These are phyloP conservation scores for Wallacemonas sp. DNA, from an alignment of 208 protist species.

Conservation along the genomic window DNA sequence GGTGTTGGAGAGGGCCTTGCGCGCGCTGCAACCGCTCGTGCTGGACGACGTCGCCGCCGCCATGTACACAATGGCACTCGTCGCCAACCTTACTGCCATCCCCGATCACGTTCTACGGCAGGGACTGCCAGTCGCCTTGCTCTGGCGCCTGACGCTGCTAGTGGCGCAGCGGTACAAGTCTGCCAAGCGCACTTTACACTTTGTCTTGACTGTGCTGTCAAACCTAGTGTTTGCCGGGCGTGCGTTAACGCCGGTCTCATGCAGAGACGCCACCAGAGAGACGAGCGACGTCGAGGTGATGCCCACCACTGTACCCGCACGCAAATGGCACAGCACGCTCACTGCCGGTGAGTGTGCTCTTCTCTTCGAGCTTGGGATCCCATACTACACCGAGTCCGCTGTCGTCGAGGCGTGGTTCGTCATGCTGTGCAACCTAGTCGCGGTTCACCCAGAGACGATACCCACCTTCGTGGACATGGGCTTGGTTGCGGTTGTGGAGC, in stretches of 20 bases:
- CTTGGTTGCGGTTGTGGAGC: conserved; percentile 39
- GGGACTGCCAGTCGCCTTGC: neutral
- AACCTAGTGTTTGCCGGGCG: conserved; percentile 21
- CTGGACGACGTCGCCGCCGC: conserved; percentile 17
- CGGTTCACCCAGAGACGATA: conserved; percentile 21
- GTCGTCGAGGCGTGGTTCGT: conserved; percentile 40
- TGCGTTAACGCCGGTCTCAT: neutral
- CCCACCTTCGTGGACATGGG: conserved; percentile 27
- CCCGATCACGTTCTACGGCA: conserved; percentile 6
- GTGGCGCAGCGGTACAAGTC: conserved; percentile 20
- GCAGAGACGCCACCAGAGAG: too few species aligned
- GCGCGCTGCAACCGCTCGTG: conserved; percentile 14
- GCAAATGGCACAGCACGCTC: too few species aligned
- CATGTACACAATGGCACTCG: conserved; percentile 23
- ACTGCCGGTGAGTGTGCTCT: neutral
- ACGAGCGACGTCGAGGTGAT: too few species aligned
- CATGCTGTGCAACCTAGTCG: conserved; percentile 41
- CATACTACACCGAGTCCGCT: conserved; percentile 22
- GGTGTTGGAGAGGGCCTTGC: conserved; percentile 11
- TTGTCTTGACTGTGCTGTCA: conserved; percentile 19
- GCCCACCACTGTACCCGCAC: too few species aligned
- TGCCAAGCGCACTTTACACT: conserved; percentile 21
- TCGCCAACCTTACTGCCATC: conserved; percentile 23
- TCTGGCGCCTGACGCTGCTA: conserved; percentile 11
- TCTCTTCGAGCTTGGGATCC: conserved; percentile 16